Percentiles rank a stretch among this genome's conserved stretches.
phyloP scores from a whole-genome alignment of 1,139 yeast species.

The Taiozyma sp. region DNA sequence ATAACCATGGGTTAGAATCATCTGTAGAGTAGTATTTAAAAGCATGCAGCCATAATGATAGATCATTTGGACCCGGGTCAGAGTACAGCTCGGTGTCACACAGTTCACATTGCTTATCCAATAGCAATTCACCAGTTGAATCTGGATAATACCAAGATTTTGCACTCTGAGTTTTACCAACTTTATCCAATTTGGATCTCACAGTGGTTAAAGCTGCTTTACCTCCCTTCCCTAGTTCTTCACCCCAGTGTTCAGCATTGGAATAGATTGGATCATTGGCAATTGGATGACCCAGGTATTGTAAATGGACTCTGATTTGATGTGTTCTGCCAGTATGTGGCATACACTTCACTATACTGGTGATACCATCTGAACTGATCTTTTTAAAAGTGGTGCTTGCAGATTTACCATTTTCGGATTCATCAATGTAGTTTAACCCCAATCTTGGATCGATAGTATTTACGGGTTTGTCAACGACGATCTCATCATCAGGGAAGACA shows the following conservation, averaged over 20 bases:
- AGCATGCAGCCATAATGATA: constrained; percentile 90
- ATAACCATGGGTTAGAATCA: constrained; percentile 16
- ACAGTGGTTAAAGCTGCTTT: constrained; percentile 29
- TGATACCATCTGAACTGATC: constrained; percentile 38
- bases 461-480: constrained; percentile 63
- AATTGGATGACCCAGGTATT: constrained; percentile 81
- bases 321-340: constrained; percentile 94
- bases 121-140: constrained; percentile 3
- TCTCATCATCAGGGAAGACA: constrained; percentile 55
- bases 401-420: constrained; percentile 53
- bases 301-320: constrained; percentile 90
- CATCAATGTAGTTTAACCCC: constrained; percentile 41
- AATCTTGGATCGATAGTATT: constrained; percentile 71
- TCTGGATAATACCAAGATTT: constrained; percentile 10
- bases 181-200: background rate
- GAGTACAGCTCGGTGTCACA: constrained; percentile 75
- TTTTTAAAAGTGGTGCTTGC: constrained; percentile 39
- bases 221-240: constrained; percentile 67
- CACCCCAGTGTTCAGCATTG: constrained; percentile 32
- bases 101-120: constrained; percentile 51
- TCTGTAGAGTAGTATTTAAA: constrained; percentile 53
- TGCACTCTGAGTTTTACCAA: constrained; percentile 43
- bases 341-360: constrained; percentile 69
- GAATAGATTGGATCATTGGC: constrained; percentile 89
- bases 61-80: constrained; percentile 84